Conservation (phyloP, 345 rosid genomes). For the Acer negundo region DNA sequence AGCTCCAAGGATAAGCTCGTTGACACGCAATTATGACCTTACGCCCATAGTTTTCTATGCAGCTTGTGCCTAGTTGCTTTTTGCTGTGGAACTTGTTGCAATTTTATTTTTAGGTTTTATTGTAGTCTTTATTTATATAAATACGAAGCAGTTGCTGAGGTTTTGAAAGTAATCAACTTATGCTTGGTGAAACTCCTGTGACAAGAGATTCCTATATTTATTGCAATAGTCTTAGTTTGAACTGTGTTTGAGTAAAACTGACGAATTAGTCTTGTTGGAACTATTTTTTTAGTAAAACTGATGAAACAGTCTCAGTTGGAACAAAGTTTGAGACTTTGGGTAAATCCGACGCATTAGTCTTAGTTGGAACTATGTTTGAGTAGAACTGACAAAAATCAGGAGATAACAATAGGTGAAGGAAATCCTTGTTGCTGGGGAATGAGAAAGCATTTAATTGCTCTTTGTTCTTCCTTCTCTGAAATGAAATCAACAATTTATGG, state of each 20-base stretch:
- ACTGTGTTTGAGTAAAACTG: not conserved
- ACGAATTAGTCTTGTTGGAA: not conserved
- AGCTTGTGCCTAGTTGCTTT: not conserved
- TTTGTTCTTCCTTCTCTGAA: no score
- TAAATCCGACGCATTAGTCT: not conserved
- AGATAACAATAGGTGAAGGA: no score
- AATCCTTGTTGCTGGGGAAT: no score
- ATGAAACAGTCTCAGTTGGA: not conserved
- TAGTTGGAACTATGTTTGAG: not conserved
- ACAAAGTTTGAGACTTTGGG: not conserved
- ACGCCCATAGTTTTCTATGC: not conserved
- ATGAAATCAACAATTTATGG: no score
- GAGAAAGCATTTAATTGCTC: no score
- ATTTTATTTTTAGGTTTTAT: not conserved
- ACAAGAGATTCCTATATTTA: not conserved
- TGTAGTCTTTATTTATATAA: not conserved
- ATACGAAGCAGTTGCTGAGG: not conserved
- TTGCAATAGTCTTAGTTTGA: not conserved
- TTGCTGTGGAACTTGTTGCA: no score
- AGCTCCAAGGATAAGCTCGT: not conserved
- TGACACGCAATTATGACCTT: not conserved
- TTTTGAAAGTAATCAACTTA: not conserved
- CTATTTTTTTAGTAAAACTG: not conserved
- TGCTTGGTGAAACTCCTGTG: not conserved
- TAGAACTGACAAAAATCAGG: not conserved